Percentiles rank a stretch among this genome's conserved stretches.
These are phyloP conservation scores for Vinca major DNA, from an alignment of 305 asterid genomes.

Conservation along the genomic window DNA sequence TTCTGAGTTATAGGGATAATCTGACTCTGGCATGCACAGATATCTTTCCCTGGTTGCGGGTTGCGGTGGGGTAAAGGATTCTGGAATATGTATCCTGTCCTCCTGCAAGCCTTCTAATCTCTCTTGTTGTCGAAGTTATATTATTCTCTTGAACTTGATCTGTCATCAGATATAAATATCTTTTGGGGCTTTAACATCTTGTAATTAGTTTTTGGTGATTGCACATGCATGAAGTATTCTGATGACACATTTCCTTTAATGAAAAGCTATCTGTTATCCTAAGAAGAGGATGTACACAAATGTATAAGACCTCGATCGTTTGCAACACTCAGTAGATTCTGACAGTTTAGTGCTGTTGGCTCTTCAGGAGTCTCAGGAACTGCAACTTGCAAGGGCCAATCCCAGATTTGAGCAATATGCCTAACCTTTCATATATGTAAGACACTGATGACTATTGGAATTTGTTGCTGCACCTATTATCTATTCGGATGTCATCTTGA, in stretches of 20 bases:
- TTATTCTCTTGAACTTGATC: not conserved
- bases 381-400: conserved; percentile 79
- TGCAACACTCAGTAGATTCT: not conserved
- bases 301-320: not conserved
- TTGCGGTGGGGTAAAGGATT: not conserved
- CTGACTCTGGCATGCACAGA: not conserved
- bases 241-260: not conserved
- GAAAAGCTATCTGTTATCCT: not conserved
- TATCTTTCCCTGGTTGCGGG: not conserved
- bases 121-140: not conserved
- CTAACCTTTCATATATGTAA: conserved; percentile 67
- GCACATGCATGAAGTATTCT: not conserved
- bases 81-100: not conserved
- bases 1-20: not conserved
- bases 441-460: conserved; percentile 14
- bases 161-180: not conserved
- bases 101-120: not conserved
- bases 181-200: conserved; percentile 2
- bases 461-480: not conserved
- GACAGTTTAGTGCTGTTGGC: conserved; percentile 9
- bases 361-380: conserved; percentile 92
- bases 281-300: not conserved
- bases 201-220: not conserved
- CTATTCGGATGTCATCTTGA: not conserved
- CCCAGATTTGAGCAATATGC: conserved; percentile 71